Percentiles rank a stretch among this genome's conserved stretches.
Evolutionary conservation across 768 basidiomycete genomes (phyloP).

Genomic region (Psilocybe cyanescens): DNA sequence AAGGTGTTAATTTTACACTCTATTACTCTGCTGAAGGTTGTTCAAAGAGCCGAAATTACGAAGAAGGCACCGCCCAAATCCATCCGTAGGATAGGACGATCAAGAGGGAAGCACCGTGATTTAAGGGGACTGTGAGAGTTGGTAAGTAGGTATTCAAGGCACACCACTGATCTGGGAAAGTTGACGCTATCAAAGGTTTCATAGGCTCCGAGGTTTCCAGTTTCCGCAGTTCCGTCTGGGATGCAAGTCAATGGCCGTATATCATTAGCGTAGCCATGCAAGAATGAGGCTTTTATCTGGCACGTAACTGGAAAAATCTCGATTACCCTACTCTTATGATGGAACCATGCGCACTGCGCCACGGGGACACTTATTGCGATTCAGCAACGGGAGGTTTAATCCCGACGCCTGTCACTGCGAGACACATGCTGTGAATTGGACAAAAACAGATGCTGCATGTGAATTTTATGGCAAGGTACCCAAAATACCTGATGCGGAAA

Average conservation of each 20-base stretch:
- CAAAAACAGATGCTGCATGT: conserved; percentile 30
- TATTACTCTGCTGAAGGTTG: conserved; percentile 3
- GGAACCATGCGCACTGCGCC: conserved; percentile 14
- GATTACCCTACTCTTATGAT: conserved; percentile 7
- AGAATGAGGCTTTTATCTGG: conserved; percentile 3
- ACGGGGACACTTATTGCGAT: conserved; percentile 23
- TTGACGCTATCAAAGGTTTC: conserved; percentile 15
- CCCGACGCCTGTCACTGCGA: conserved; percentile 26
- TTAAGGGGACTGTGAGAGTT: conserved; percentile 21
- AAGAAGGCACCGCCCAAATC: conserved; percentile 20
- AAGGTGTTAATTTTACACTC: background rate
- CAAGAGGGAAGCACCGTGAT: conserved; percentile 22
- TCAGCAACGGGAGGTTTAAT: conserved; percentile 23
- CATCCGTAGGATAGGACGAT: conserved; percentile 17
- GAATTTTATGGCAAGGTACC: conserved; percentile 31
- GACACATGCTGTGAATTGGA: conserved; percentile 24
- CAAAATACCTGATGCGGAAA: conserved; percentile 36
- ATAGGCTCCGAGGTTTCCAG: conserved; percentile 15
- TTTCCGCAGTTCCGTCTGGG: conserved; percentile 16
- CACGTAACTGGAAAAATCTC: conserved; percentile 6
- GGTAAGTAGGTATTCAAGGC: conserved; percentile 23
- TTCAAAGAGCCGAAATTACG: conserved; percentile 11
- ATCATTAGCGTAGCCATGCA: background rate
- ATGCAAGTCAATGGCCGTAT: conserved; percentile 1
- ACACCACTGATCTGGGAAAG: conserved; percentile 24